Percentiles rank a stretch among this genome's conserved stretches.
Evolutionary conservation across 2,329 filamentous ascomycete genomes (phyloP).

Genomic region (Aciculosporium take): DNA sequence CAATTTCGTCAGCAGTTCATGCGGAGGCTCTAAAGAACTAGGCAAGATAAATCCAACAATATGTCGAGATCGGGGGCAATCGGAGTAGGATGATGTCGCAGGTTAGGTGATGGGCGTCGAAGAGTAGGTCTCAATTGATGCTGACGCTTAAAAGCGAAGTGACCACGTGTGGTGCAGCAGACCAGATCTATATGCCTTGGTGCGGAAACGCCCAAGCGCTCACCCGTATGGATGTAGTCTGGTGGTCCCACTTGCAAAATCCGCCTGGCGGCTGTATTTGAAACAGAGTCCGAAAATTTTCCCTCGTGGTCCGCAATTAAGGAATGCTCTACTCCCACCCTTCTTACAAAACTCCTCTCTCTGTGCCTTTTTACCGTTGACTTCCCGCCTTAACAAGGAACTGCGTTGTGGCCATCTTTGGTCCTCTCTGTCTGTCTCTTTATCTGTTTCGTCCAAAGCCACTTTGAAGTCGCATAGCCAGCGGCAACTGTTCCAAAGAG

Average conservation of each 20-base stretch:
- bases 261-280: too few species aligned
- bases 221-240: too few species aligned
- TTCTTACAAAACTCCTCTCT: neutral
- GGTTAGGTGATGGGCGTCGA: neutral
- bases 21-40: neutral
- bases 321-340: conserved; percentile 7
- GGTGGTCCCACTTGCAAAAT: too few species aligned
- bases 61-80: neutral
- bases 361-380: too few species aligned
- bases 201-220: too few species aligned
- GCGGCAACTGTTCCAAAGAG: neutral
- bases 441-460: neutral
- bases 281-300: neutral
- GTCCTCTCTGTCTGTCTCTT: neutral
- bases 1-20: neutral
- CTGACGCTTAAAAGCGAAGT: neutral
- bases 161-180: too few species aligned
- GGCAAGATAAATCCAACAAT: neutral
- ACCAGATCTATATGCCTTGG: too few species aligned
- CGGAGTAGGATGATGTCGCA: neutral
- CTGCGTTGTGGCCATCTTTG: neutral
- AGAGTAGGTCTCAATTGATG: neutral
- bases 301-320: neutral
- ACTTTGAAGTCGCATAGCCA: neutral
- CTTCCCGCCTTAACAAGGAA: neutral